phyloP scores from a whole-genome alignment of 495 filamentous ascomycete species.

The Chaetomidium leptoderma region DNA sequence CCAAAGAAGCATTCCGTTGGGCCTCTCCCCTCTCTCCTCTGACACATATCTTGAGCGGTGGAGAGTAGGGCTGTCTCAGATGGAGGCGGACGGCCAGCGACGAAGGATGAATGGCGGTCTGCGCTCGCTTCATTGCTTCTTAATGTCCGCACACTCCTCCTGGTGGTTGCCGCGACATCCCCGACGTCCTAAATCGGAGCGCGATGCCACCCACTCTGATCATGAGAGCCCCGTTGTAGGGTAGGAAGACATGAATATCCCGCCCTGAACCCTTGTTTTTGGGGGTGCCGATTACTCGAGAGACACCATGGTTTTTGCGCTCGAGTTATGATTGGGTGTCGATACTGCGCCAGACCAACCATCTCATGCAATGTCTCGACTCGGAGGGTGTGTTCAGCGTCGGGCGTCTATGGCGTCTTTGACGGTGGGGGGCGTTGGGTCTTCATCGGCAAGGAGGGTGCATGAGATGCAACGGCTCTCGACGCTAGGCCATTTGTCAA shows the following conservation, averaged over 20 bases:
- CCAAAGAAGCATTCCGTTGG: too few species aligned
- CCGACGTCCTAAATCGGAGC: constrained; percentile 13
- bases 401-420: constrained; percentile 26
- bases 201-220: neutral
- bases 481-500: constrained; percentile 24
- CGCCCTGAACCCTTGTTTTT: constrained; percentile 19
- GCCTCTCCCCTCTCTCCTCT: neutral
- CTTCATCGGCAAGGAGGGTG: constrained; percentile 18
- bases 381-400: constrained; percentile 23
- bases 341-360: neutral
- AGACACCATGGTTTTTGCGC: constrained; percentile 26
- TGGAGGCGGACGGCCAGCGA: neutral
- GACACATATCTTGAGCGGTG: neutral
- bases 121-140: constrained; percentile 3
- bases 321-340: constrained; percentile 15
- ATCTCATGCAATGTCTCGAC: neutral
- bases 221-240: constrained; percentile 15
- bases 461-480: constrained; percentile 24
- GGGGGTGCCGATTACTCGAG: constrained; percentile 12
- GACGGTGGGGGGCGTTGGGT: constrained; percentile 31
- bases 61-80: neutral
- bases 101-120: neutral
- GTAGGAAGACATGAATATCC: constrained; percentile 22
- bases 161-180: neutral
- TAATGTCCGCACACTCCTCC: neutral